Evolutionary conservation across 139 green algal genomes (phyloP), one percentile per base, ranked within the genome.

Genomic region (Micromonas pusilla): DNA sequence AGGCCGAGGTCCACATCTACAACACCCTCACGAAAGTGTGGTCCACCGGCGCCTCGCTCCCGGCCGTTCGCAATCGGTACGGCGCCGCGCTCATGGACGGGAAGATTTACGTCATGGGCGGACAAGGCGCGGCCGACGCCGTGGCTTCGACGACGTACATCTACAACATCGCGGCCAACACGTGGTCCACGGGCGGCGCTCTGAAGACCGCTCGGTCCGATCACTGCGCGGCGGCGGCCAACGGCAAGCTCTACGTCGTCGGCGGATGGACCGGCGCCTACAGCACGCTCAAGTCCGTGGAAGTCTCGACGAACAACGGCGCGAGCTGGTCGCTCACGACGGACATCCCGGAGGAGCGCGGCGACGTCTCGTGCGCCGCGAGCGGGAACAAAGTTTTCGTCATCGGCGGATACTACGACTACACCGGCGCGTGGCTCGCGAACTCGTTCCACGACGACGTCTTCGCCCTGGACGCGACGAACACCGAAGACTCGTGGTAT

Each of bases 391-490:
- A 62, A 31, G 26, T 81, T 3, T 81, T 34, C 37, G 76, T 30
- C 45, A 65, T 79, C 39, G 76, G 76, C 63, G 76, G 76, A 28
- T 81, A 66, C 66, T 81, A 81, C 63, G 76, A 81, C 32, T 25
- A 67, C 36, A 67, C 76, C 28, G 73, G 52, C 30, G 21, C 70
- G 19, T 77, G 70, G 70, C 34, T 66, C 5, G 70, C 32, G 19
- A 34, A 9, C 71, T 32, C 25, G 28, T 77, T 77, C 71, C 34
- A 30, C 33, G 19, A 65, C 71, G n/a, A 28, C 33, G 4, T 77
- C 5, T 64, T 33, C 36, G 23, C 4, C 4, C 26, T 67, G n/a
- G n/a, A n/a, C 33, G 6, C 25, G 6, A 28, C 71, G 5, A 33
- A 3, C 53, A 13, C 73, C 30, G 31, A 5, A 3, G 23, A 33